A percentile compares a stretch with the other conserved stretches of the same genome.
Evolutionary conservation across 1,139 yeast species (phyloP).

Genomic region (Magnusiomyces sp.): DNA sequence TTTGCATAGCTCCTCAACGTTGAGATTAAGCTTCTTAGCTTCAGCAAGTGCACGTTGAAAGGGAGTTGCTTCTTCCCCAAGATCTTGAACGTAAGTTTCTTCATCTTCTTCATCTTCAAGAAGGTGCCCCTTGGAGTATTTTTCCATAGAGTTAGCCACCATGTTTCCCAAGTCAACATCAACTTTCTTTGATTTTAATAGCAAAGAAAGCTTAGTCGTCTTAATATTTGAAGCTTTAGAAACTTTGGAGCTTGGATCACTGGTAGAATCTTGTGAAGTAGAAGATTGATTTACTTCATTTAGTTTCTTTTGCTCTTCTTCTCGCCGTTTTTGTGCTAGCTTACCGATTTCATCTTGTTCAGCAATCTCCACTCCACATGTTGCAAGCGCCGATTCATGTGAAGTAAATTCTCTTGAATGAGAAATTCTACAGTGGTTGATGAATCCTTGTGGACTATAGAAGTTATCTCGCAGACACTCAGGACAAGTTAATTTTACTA

Average conservation of each 20-base stretch:
- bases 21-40: conserved; percentile 23
- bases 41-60: conserved; percentile 24
- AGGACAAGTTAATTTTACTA: conserved; percentile 55
- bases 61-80: conserved; percentile 21
- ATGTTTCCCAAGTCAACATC: conserved; percentile 22
- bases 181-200: conserved; percentile 13
- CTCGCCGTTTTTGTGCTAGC: conserved; percentile 35
- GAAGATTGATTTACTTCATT: not conserved
- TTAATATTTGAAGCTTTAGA: conserved; percentile 7
- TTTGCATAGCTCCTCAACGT: conserved; percentile 23
- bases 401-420: conserved; percentile 65
- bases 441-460: conserved; percentile 71
- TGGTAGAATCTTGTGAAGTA: not conserved
- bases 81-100: conserved; percentile 12
- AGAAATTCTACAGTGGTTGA: conserved; percentile 67
- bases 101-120: conserved; percentile 30
- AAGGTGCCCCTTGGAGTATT: conserved; percentile 26
- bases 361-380: conserved; percentile 53
- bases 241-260: not conserved
- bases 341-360: conserved; percentile 48
- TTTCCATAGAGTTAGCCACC: conserved; percentile 25
- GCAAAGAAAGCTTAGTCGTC: conserved; percentile 15
- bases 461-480: conserved; percentile 62
- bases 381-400: conserved; percentile 67
- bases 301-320: not conserved